These are phyloP conservation scores for Fusarium nisikadoi DNA, from an alignment of 2,329 filamentous ascomycete species.

Conservation along the genomic window DNA sequence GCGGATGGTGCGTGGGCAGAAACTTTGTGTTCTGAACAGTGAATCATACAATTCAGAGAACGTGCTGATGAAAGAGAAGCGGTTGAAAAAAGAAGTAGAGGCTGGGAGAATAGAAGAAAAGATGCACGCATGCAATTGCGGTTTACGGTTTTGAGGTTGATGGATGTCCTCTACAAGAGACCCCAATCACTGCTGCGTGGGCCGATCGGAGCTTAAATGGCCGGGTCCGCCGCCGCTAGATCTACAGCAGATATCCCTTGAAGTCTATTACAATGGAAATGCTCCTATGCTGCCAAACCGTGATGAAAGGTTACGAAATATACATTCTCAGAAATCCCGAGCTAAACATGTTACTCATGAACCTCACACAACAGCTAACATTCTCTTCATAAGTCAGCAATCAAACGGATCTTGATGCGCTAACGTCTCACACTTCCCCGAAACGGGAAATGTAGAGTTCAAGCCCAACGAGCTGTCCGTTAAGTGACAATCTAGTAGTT, in stretches of 20 bases:
- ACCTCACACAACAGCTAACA: neutral
- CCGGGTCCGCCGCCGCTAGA: conserved; percentile 30
- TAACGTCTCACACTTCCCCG: neutral
- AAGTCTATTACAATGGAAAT: neutral
- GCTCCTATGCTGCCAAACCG: neutral
- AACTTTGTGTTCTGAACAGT: neutral
- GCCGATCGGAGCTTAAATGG: conserved; percentile 24
- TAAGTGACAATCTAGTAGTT: too few relatives aligned
- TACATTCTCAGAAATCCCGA: neutral
- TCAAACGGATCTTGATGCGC: neutral
- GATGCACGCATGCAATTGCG: neutral
- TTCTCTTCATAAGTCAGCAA: neutral
- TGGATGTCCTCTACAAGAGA: conserved; percentile 11
- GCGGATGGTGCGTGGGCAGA: neutral
- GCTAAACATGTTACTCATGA: neutral
- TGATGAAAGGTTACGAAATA: neutral
- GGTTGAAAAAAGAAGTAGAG: neutral
- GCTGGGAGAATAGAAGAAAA: neutral
- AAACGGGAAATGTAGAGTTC: neutral
- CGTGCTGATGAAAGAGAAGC: neutral
- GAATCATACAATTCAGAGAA: neutral
- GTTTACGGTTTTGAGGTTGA: conserved; percentile 24
- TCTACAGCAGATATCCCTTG: neutral
- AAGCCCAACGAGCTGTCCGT: neutral
- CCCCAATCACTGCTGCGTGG: neutral